Percentiles rank a stretch among this genome's conserved stretches.
Conservation (phyloP, 1,139 yeast genomes). For the Protomyces macrosporus region DNA sequence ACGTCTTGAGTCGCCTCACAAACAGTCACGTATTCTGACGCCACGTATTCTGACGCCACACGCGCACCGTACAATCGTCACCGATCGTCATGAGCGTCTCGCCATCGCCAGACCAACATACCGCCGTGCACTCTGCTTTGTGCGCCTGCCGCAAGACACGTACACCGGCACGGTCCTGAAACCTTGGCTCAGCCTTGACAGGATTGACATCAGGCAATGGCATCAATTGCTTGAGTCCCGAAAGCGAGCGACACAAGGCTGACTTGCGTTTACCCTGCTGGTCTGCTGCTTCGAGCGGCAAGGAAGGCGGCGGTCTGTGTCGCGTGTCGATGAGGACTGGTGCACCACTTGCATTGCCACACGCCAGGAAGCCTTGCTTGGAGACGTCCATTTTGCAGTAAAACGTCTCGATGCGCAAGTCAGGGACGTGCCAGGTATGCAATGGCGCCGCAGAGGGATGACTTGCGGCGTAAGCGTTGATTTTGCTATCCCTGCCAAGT, state of each 20-base stretch:
- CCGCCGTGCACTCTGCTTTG: slow-evolving; percentile 3
- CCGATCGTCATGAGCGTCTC: slow-evolving; percentile 4
- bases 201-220: not conserved
- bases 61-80: slow-evolving; percentile 6
- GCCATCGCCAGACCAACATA: slow-evolving; percentile 14
- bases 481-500: slow-evolving; percentile 5
- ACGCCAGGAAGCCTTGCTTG: slow-evolving; percentile 13
- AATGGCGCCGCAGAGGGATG: not conserved
- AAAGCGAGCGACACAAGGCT: not conserved
- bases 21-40: not conserved
- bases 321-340: slow-evolving; percentile 14
- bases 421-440: slow-evolving; percentile 1
- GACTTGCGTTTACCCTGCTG: not conserved
- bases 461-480: slow-evolving; percentile 1
- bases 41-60: slow-evolving; percentile 11
- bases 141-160: not conserved
- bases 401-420: slow-evolving; percentile 3
- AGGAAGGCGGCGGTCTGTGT: not conserved
- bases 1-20: not conserved
- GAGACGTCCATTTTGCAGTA: slow-evolving; percentile 6
- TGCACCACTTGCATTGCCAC: slow-evolving; percentile 7
- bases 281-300: not conserved
- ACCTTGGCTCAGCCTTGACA: not conserved
- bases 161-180: not conserved
- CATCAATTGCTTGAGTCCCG: not conserved